Evolutionary conservation across 2,329 filamentous ascomycete genomes (phyloP), one percentile per base, ranked within the genome.

Genomic region (Colletotrichum spaethianum): DNA sequence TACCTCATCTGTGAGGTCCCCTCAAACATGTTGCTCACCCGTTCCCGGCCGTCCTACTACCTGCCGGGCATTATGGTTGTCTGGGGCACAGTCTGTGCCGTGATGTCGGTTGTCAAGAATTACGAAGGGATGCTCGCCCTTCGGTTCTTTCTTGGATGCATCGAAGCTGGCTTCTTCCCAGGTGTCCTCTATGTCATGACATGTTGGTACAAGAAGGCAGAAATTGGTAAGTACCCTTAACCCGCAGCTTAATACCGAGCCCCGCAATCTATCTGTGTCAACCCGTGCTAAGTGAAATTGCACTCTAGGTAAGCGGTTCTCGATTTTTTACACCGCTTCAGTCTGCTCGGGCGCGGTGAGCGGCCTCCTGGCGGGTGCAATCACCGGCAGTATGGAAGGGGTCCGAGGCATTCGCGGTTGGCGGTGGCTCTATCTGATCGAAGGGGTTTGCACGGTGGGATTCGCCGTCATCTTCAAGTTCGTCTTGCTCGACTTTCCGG

Each of bases 1-100:
- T 88, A 89, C 74, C 83, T 90, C 40, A 74, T 86, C 8, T 88
- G 86, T 71, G 87, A 89, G 75, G 82, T 87, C 1, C 87, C 87
- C 0, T 86, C 84, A 60, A 89, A 88, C 77, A 84, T 89, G 76
- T 79, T 88, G 20, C 81, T 89, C 28, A 82, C 84, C 31, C 82
- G 82, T 48, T 83, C 83, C 12, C 81, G 82, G 52, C 87, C 87
- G 0, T 87, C 85, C 0, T 76, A 85, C 18, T 89, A 86, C 75
- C 78, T 87, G 3, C 83, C 86, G 0, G 75, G 77, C 12, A 86
- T 88, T 74, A 89, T 91, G 88, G 77, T 85, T 3, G 74, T 85
- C 2, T 91, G 89, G 90, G 84, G 86, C 36, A 75, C 76, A 0
- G 76, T 87, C 33, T 85, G 84, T 6, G 84, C 83, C 67, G 80